Evolutionary conservation across 345 rosid species (phyloP).

Genomic region (Eucalyptus viminalis): DNA sequence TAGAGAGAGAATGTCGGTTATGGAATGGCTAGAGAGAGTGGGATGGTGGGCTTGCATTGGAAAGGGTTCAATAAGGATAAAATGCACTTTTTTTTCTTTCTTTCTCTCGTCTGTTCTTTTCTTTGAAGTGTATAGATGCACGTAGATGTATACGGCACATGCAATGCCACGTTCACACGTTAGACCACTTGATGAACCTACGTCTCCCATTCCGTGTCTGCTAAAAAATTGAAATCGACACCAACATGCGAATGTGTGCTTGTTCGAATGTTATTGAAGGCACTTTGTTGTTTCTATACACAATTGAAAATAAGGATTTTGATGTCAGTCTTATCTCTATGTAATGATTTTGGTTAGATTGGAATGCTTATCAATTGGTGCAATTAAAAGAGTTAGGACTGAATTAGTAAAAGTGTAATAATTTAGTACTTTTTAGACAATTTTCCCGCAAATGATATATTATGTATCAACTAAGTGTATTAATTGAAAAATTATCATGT

Average conservation of each 20-base stretch:
- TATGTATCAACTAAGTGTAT: too few relatives aligned
- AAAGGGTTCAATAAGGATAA: not conserved
- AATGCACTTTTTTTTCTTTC: not conserved
- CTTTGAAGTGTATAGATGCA: not conserved
- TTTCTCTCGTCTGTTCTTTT: not conserved
- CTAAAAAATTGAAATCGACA: not conserved
- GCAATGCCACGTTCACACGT: not conserved
- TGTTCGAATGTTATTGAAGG: not conserved
- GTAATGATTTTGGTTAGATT: too few relatives aligned
- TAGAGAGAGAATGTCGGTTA: not conserved
- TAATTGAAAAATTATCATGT: too few relatives aligned
- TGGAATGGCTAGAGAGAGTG: not conserved
- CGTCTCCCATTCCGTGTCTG: not conserved
- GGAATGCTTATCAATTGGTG: too few relatives aligned
- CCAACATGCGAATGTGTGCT: not conserved
- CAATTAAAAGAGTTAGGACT: too few relatives aligned
- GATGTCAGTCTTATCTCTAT: too few relatives aligned
- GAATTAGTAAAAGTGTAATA: too few relatives aligned
- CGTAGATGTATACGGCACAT: not conserved
- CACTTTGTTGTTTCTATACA: not conserved
- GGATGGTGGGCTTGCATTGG: not conserved
- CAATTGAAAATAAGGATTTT: not conserved
- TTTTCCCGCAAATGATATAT: too few relatives aligned
- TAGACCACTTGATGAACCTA: not conserved
- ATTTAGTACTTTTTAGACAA: too few relatives aligned